These are phyloP conservation scores for Ustilago crameri DNA, from an alignment of 1,284 basidiomycete genomes.

Conservation along the genomic window DNA sequence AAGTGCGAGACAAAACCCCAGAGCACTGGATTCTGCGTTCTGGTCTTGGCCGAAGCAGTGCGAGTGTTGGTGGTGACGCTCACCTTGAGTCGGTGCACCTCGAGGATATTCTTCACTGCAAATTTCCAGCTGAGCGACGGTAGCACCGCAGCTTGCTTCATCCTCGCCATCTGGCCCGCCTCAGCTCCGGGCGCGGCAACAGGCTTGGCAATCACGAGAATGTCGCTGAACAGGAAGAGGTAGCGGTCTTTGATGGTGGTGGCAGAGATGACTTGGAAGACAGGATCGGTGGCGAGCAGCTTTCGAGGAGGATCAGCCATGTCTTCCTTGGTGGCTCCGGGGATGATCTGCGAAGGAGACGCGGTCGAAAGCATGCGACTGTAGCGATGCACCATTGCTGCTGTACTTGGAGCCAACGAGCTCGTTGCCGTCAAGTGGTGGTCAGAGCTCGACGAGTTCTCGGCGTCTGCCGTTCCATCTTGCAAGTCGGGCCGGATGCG, in stretches of 20 bases:
- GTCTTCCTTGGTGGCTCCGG: slow-evolving; percentile 38
- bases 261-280: slow-evolving; percentile 90
- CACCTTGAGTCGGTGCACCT: slow-evolving; percentile 48
- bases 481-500: slow-evolving; percentile 34
- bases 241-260: slow-evolving; percentile 96
- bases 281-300: slow-evolving; percentile 82
- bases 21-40: slow-evolving; percentile 51
- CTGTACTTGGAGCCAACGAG: slow-evolving; percentile 45
- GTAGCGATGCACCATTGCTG: slow-evolving; percentile 58
- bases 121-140: slow-evolving; percentile 55
- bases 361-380: slow-evolving; percentile 48
- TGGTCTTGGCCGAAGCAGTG: slow-evolving; percentile 28
- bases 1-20: slow-evolving; percentile 80
- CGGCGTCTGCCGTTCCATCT: slow-evolving; percentile 41
- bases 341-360: slow-evolving; percentile 12
- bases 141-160: slow-evolving; percentile 39
- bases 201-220: slow-evolving; percentile 81
- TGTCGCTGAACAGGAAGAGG: slow-evolving; percentile 92
- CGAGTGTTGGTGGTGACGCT: slow-evolving; percentile 43
- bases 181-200: slow-evolving; percentile 72
- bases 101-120: slow-evolving; percentile 53
- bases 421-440: slow-evolving; percentile 7
- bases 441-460: slow-evolving; percentile 12
- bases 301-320: slow-evolving; percentile 82
- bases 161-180: slow-evolving; percentile 72